Percentiles rank a stretch among this genome's conserved stretches.
These are phyloP conservation scores for Crataegus laevigata DNA, from an alignment of 306 rosid species.

Conservation along the genomic window DNA sequence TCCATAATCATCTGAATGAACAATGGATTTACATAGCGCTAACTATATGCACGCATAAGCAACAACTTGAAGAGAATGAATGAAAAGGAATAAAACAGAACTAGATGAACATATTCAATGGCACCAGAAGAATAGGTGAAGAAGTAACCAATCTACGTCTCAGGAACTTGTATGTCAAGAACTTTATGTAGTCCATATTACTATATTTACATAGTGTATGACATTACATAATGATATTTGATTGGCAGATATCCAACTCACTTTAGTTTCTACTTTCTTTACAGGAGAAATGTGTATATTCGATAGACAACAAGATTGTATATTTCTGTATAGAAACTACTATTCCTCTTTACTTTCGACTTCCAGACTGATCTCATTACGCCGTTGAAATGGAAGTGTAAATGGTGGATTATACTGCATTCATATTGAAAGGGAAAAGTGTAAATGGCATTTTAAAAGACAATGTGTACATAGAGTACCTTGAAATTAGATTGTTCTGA, in stretches of 20 bases:
- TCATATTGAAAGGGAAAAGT: conserved; percentile 2
- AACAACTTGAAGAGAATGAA: not conserved
- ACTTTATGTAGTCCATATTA: not conserved
- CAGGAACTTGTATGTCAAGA: not conserved
- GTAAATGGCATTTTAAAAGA: conserved; percentile 17
- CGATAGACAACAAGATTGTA: conserved; percentile 13
- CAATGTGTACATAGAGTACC: not conserved
- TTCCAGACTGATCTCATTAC: conserved; percentile 89
- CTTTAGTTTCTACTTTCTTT: conserved; percentile 8
- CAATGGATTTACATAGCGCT: not conserved
- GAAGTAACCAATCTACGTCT: not conserved
- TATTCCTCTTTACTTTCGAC: conserved; percentile 55
- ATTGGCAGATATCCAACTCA: not conserved
- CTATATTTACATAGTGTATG: not conserved
- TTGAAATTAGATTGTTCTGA: not conserved
- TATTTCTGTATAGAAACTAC: conserved; percentile 17
- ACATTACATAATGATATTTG: conserved; percentile 8
- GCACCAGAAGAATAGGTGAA: not conserved
- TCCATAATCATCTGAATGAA: not conserved
- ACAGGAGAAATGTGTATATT: conserved; percentile 15
- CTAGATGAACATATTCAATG: not conserved
- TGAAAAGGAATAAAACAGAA: not conserved
- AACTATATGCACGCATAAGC: not conserved
- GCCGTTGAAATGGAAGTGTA: conserved; percentile 94
- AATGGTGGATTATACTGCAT: conserved; percentile 97